Base-by-base conservation (phyloP, 345 rosid genomes). In the Pugionium cornutum region DNA sequence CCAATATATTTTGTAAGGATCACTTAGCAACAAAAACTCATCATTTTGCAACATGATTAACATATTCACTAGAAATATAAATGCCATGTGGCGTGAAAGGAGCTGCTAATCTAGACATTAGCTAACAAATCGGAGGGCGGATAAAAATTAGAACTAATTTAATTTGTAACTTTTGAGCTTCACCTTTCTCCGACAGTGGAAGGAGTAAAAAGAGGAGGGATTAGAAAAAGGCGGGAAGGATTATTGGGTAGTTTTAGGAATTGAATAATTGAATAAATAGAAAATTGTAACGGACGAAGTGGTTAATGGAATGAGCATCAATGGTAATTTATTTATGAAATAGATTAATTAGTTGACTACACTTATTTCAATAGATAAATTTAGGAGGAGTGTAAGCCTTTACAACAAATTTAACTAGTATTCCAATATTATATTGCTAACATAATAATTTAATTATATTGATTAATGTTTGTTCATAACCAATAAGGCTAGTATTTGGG, bases 81-180 rank as follows among this genome's bases (percentile, higher is more conserved):
- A 41, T 64, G 49, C 47, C 11, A 64, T 57, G 41, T 62, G 51
- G 58, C 61, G 30, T 69, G 53, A 61, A 59, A 35, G 18, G 39
- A 62, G 56, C n/a, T 62, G 56, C n/a, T 62, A 37, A 52, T 60
- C 27, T 43, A 11, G 7, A 18, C 32, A 52, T 3, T 40, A 6
- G 49, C 18, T 53, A 42, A 29, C 26, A 8, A 25, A 68, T 68
- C 66, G 7, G 28, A 58, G 45, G 35, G 58, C 51, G 31, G 29
- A 49, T 40, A 69, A 59, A 36, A 34, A 10, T 34, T 9, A 33
- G 32, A 52, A 34, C 32, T 32, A 61, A 37, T 3, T 36, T 36
- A 18, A 39, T 61, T 46, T 64, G 69, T 47, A 70, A 70, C 69
- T 63, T 26, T 53, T 70, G 62, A 62, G 49, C 35, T 53, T 60